These are phyloP conservation scores for Cicer yamashitae DNA, from an alignment of 306 rosid species.

Conservation along the genomic window DNA sequence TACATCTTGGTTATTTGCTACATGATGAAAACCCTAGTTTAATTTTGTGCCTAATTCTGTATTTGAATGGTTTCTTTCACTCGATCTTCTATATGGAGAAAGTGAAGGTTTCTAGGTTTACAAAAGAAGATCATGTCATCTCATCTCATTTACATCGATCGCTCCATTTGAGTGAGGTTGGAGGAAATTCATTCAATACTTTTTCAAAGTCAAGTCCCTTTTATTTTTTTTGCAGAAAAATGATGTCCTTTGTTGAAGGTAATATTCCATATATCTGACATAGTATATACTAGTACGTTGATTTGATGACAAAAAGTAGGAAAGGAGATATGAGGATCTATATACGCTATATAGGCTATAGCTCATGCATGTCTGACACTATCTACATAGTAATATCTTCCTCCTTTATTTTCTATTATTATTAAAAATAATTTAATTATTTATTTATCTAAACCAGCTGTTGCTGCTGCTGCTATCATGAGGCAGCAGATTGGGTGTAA, in stretches of 20 bases:
- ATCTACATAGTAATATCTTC: too few species aligned
- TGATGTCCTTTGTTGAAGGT: not conserved
- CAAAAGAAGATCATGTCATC: not conserved
- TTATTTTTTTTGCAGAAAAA: not conserved
- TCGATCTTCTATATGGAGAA: not conserved
- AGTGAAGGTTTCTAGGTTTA: not conserved
- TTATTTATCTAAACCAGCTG: too few species aligned
- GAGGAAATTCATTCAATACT: not conserved
- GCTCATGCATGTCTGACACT: slow-evolving; percentile 10
- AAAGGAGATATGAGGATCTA: slow-evolving; percentile 1
- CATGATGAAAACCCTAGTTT: slow-evolving; percentile 1
- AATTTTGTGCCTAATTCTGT: not conserved
- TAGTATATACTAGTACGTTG: not conserved
- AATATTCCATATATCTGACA: not conserved
- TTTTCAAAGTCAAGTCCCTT: not conserved
- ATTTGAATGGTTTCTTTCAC: not conserved
- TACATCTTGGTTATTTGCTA: not conserved
- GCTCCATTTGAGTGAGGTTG: not conserved
- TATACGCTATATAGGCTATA: too few species aligned
- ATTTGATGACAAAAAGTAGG: slow-evolving; percentile 1
- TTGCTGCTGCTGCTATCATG: too few species aligned
- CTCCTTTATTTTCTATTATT: too few species aligned
- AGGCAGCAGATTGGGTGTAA: too few species aligned
- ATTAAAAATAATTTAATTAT: too few species aligned
- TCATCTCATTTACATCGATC: too few species aligned